Percentiles rank a stretch among this genome's conserved stretches.
These are phyloP conservation scores for Camelina sativa DNA, from an alignment of 345 rosid genomes.

Conservation along the genomic window DNA sequence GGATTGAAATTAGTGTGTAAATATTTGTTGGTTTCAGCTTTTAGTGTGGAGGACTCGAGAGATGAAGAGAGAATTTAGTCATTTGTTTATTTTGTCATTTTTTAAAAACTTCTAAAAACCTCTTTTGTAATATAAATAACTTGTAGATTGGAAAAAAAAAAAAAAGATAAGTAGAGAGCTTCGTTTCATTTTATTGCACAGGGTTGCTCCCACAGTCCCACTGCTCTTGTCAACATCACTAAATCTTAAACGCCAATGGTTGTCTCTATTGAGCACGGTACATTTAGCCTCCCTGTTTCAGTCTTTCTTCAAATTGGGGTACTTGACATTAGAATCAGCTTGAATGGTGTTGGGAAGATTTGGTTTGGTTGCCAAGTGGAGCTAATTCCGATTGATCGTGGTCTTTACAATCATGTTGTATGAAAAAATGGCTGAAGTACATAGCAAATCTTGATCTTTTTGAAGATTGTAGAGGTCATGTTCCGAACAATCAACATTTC, in stretches of 20 bases:
- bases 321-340: neutral
- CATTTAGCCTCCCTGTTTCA: conserved; percentile 44
- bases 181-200: conserved; percentile 44
- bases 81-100: neutral
- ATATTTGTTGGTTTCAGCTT: conserved; percentile 33
- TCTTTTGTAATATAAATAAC: conserved; percentile 34
- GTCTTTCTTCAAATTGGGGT: neutral
- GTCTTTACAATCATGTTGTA: no score
- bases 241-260: conserved; percentile 30
- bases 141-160: conserved; percentile 19
- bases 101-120: conserved; percentile 19
- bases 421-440: neutral
- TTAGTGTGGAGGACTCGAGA: conserved; percentile 32
- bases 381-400: neutral
- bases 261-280: conserved; percentile 48
- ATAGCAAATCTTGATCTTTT: neutral
- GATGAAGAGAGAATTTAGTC: conserved; percentile 32
- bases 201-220: conserved; percentile 49
- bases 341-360: neutral
- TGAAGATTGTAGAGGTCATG: neutral
- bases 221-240: conserved; percentile 60
- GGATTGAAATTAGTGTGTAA: conserved; percentile 30
- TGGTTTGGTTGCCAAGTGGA: neutral
- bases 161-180: neutral
- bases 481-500: neutral